Evolutionary conservation across 2,329 filamentous ascomycete species (phyloP).

Genomic region (Mycosphaerella sp.): DNA sequence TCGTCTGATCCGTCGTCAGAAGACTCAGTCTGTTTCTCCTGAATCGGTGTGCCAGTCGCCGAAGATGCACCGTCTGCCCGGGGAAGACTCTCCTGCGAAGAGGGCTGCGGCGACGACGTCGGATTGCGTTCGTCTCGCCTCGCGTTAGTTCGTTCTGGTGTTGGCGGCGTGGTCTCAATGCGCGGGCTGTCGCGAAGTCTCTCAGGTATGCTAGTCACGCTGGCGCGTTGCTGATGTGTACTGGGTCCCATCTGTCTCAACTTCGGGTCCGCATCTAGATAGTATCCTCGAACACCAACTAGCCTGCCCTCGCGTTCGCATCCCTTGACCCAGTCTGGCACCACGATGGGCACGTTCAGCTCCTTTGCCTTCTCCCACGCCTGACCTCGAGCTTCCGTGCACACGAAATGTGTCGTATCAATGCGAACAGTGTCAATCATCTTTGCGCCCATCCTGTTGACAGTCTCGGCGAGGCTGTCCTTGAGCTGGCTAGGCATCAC

Average conservation of each 20-base stretch:
- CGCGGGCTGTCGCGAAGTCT: constrained; percentile 37
- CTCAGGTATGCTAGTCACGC: constrained; percentile 27
- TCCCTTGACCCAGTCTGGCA: constrained; percentile 96
- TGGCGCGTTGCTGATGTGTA: constrained; percentile 28
- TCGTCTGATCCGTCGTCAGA: constrained; percentile 24
- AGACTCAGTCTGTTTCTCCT: constrained; percentile 26
- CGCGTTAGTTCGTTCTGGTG: constrained; percentile 39
- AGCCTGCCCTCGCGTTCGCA: constrained; percentile 90
- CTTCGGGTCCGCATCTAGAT: constrained; percentile 76
- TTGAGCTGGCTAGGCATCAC: constrained; percentile 67
- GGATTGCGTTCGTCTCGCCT: constrained; percentile 6
- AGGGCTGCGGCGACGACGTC: constrained; percentile 25
- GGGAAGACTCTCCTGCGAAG: neutral
- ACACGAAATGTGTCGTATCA: constrained; percentile 97
- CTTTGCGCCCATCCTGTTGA: constrained; percentile 87
- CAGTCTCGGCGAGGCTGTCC: constrained; percentile 66
- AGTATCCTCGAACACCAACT: constrained; percentile 90
- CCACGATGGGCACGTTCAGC: constrained; percentile 95
- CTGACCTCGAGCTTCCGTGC: constrained; percentile 81
- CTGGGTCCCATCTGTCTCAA: constrained; percentile 48
- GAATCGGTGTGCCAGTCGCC: constrained; percentile 21
- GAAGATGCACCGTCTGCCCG: constrained; percentile 26
- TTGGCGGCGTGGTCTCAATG: constrained; percentile 47
- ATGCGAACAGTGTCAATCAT: constrained; percentile 85
- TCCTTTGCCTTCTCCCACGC: constrained; percentile 96